Base-by-base conservation (phyloP, 495 filamentous ascomycete species). In the Talaromyces wortmannii region DNA sequence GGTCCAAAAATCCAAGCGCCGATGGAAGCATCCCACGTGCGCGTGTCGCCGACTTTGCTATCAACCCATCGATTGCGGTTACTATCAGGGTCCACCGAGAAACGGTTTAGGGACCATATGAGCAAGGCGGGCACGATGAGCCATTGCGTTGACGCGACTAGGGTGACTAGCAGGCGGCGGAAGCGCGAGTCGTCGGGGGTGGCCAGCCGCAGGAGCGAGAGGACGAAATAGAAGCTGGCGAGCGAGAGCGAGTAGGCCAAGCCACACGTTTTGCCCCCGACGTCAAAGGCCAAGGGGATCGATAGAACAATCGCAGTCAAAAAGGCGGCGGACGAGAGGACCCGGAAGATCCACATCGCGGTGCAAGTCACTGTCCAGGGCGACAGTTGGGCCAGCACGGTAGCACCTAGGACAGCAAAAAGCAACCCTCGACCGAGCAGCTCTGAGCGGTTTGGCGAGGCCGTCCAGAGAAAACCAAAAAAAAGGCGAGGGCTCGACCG, bases 271-370 rank as follows among this genome's bases (percentile, higher is more conserved):
- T 91, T 84, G 50, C 94, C 94, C 66, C 94, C 94, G 63, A 98
- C 91, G 77, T 98, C 94, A 71, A 97, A 98, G 59, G 94, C 87
- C 53, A 98, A 83, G 55, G 94, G 94, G 68, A 97, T 89, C 50
- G 89, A 94, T 62, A 96, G 83, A 65, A 98, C 84, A 67, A 92
- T 90, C 69, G 87, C 85, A 68, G 87, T 77, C 59, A 98, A 82
- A 74, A 95, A 96, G 71, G 88, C 68, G 66, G 84, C 78, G 69
- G 85, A 86, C 64, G 85, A 88, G 60, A 86, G 67, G 62, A 84
- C 76, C 61, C 83, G 82, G 67, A 89, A 78, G 67, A 90, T 76
- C 86, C 85, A 88, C 86, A 87, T 81, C 62, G 62, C 65, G 63
- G 55, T 33, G 59, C 40, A 46, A 5, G 6, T 40, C 36, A 40